These are phyloP conservation scores for Suillus hirtellus DNA, from an alignment of 768 basidiomycete genomes.

Conservation along the genomic window DNA sequence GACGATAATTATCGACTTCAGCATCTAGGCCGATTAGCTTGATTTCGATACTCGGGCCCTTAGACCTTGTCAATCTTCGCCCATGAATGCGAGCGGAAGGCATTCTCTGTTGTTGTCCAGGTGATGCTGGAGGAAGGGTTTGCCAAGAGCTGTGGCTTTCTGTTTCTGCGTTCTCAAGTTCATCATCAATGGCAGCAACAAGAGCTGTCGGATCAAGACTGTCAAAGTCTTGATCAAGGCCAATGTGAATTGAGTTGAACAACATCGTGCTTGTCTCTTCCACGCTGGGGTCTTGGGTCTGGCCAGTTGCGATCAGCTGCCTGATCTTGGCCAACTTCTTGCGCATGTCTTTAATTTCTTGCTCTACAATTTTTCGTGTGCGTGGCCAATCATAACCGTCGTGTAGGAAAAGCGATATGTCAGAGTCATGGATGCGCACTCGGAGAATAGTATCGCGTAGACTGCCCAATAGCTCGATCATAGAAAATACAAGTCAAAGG, in stretches of 20 bases:
- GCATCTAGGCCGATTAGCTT: conserved; percentile 61
- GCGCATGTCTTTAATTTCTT: conserved; percentile 86
- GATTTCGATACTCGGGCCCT: conserved; percentile 82
- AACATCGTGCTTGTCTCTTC: conserved; percentile 74
- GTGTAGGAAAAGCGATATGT: conserved; percentile 73
- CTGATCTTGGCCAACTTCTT: conserved; percentile 84
- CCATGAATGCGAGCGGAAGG: conserved; percentile 45
- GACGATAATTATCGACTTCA: conserved; percentile 65
- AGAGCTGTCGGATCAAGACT: conserved; percentile 73
- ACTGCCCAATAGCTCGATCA: conserved; percentile 29
- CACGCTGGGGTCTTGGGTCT: conserved; percentile 73
- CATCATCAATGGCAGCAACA: conserved; percentile 90
- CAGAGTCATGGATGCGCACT: conserved; percentile 58
- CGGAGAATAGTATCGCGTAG: conserved; percentile 49
- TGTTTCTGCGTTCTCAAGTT: conserved; percentile 71
- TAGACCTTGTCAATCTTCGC: conserved; percentile 70
- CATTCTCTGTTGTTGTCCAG: conserved; percentile 39
- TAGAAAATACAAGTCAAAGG: conserved; percentile 3
- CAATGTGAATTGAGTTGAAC: conserved; percentile 94
- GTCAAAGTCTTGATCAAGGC: conserved; percentile 77
- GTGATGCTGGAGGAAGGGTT: conserved; percentile 61
- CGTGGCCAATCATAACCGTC: conserved; percentile 93
- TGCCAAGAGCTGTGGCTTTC: conserved; percentile 82
- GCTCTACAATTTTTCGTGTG: conserved; percentile 85
- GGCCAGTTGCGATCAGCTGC: conserved; percentile 89